A percentile compares a stretch with the other conserved stretches of the same genome.
These are phyloP conservation scores for Gnomoniopsis sp. DNA, from an alignment of 2,329 filamentous ascomycete genomes.

Conservation along the genomic window DNA sequence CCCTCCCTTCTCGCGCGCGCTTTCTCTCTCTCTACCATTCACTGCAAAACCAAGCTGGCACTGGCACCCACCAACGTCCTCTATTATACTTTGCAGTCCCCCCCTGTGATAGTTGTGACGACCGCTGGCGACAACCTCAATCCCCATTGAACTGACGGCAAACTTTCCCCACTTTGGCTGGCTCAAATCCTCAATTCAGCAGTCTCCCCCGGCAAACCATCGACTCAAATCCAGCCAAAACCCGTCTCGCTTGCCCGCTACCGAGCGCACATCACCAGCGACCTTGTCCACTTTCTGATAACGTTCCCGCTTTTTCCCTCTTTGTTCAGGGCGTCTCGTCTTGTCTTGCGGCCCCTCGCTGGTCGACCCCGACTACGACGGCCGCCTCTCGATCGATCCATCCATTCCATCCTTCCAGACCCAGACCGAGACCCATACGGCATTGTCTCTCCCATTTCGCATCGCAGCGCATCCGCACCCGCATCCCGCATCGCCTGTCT, in stretches of 20 bases:
- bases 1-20: no score
- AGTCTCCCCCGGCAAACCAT: constrained; percentile 9
- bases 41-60: no score
- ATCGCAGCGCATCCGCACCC: no score
- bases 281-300: constrained; percentile 19
- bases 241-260: constrained; percentile 14
- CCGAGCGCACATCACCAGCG: constrained; percentile 9
- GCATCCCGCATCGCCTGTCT: neutral
- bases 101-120: neutral
- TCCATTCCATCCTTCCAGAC: neutral
- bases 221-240: neutral
- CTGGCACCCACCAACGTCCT: no score
- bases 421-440: neutral
- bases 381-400: neutral
- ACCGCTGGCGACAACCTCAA: neutral
- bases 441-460: no score
- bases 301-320: constrained; percentile 20
- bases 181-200: neutral
- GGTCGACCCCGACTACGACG: constrained; percentile 14
- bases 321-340: constrained; percentile 14
- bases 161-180: neutral
- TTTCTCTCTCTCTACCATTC: no score
- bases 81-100: no score
- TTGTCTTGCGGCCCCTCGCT: constrained; percentile 3
- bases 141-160: neutral